phyloP scores from a whole-genome alignment of 2,329 filamentous ascomycete species.

The Fusarium siculi region DNA sequence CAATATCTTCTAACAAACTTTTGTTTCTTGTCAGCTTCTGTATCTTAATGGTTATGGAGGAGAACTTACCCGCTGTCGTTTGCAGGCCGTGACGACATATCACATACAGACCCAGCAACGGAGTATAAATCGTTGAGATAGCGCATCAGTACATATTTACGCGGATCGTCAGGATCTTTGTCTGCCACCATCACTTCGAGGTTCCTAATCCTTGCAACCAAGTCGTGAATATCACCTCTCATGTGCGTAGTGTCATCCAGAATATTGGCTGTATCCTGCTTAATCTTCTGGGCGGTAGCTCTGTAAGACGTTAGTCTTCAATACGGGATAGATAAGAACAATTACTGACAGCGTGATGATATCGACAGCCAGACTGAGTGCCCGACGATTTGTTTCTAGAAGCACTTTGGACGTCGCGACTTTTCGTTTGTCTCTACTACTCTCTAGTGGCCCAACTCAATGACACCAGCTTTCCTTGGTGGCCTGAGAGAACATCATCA shows the following conservation, averaged over 20 bases:
- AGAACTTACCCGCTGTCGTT: no score
- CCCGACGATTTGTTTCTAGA: neutral
- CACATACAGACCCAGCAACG: conserved; percentile 1
- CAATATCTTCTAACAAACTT: no score
- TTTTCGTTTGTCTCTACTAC: neutral
- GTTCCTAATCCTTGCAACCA: neutral
- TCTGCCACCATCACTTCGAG: neutral
- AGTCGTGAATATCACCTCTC: neutral
- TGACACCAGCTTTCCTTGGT: neutral
- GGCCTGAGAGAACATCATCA: neutral
- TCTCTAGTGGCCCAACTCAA: neutral
- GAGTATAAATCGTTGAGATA: conserved; percentile 10
- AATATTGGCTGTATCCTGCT: conserved; percentile 6
- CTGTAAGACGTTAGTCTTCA: neutral
- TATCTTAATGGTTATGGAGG: no score
- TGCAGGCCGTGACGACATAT: neutral
- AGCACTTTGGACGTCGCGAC: neutral
- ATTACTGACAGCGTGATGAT: neutral
- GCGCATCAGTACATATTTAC: neutral
- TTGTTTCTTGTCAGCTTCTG: no score
- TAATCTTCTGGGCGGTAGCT: neutral
- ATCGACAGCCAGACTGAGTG: neutral
- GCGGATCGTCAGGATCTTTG: neutral
- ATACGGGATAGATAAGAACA: neutral
- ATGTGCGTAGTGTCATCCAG: neutral